A percentile compares a stretch with the other conserved stretches of the same genome.
Evolutionary conservation across 768 basidiomycete species (phyloP).

Genomic region (Termitomyces titanicus): DNA sequence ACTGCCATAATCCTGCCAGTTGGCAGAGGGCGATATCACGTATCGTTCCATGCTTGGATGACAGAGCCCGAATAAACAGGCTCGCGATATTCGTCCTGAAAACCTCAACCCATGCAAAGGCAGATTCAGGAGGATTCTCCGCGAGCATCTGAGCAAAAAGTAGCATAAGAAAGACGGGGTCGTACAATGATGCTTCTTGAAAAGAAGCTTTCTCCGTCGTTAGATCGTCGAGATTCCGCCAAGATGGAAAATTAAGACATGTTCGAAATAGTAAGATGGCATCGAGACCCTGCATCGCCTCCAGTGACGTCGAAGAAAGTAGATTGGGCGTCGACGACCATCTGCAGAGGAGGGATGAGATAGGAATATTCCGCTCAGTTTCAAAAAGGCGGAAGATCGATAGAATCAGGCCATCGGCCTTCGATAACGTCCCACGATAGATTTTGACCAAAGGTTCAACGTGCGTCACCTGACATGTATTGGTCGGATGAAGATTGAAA

Average conservation of each 20-base stretch:
- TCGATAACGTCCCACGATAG: conserved; percentile 72
- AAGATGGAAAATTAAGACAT: conserved; percentile 65
- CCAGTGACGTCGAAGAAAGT: too few species aligned
- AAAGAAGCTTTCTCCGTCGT: conserved; percentile 17
- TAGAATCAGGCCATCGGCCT: conserved; percentile 63
- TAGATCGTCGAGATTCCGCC: conserved; percentile 49
- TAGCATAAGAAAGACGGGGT: conserved; percentile 72
- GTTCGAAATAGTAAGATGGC: conserved; percentile 64
- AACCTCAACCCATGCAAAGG: conserved; percentile 81
- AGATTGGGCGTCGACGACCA: conserved; percentile 57
- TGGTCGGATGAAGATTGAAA: conserved; percentile 73
- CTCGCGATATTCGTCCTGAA: conserved; percentile 79
- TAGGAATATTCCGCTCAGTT: conserved; percentile 58
- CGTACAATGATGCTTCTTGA: conserved; percentile 55
- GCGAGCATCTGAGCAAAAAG: conserved; percentile 65
- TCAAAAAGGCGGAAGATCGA: conserved; percentile 81
- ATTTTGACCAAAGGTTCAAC: conserved; percentile 71
- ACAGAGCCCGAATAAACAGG: conserved; percentile 68
- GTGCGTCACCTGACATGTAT: conserved; percentile 84
- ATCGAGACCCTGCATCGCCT: conserved; percentile 66
- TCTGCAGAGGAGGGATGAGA: conserved; percentile 54
- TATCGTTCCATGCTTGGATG: conserved; percentile 56
- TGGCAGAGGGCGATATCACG: conserved; percentile 61
- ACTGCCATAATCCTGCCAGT: conserved; percentile 55
- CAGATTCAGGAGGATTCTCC: conserved; percentile 52